A percentile compares a stretch with the other conserved stretches of the same genome.
phyloP scores from a whole-genome alignment of 768 basidiomycete genomes.

The Mycena rebaudengoi region DNA sequence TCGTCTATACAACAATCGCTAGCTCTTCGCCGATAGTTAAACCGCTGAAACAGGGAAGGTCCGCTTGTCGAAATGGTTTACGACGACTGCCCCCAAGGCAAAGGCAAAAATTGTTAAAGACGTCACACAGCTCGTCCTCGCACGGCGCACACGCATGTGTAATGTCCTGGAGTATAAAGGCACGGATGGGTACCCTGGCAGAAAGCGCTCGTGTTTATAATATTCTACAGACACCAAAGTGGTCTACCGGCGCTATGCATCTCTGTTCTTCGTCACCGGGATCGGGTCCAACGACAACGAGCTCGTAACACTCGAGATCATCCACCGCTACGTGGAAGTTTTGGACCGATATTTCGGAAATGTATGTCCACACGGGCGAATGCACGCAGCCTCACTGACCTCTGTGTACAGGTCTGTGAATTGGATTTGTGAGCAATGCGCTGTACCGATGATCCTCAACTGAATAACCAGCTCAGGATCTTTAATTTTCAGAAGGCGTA shows the following conservation, averaged over 20 bases:
- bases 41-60: slow-evolving; percentile 68
- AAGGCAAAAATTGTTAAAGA: slow-evolving; percentile 90
- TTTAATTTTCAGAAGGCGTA: slow-evolving; percentile 93
- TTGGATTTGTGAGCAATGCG: slow-evolving; percentile 71
- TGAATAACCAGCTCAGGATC: slow-evolving; percentile 53
- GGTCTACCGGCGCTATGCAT: slow-evolving; percentile 86
- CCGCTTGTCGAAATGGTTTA: slow-evolving; percentile 87
- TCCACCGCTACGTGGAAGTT: slow-evolving; percentile 85
- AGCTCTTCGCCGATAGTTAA: neutral
- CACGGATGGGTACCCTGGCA: slow-evolving; percentile 51
- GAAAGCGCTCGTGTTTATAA: neutral
- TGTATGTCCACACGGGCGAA: slow-evolving; percentile 43
- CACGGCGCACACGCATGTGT: slow-evolving; percentile 84
- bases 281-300: slow-evolving; percentile 81
- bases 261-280: slow-evolving; percentile 85
- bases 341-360: slow-evolving; percentile 81
- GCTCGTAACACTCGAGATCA: slow-evolving; percentile 82
- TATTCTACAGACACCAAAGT: slow-evolving; percentile 56
- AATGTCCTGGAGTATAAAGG: slow-evolving; percentile 91
- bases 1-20: slow-evolving; percentile 15
- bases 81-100: slow-evolving; percentile 74
- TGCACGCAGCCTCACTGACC: neutral
- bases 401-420: slow-evolving; percentile 65
- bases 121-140: slow-evolving; percentile 87
- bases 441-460: slow-evolving; percentile 8